Evolutionary conservation across 1,284 basidiomycete genomes (phyloP).

Genomic region (Cryptococcus amylolentus): DNA sequence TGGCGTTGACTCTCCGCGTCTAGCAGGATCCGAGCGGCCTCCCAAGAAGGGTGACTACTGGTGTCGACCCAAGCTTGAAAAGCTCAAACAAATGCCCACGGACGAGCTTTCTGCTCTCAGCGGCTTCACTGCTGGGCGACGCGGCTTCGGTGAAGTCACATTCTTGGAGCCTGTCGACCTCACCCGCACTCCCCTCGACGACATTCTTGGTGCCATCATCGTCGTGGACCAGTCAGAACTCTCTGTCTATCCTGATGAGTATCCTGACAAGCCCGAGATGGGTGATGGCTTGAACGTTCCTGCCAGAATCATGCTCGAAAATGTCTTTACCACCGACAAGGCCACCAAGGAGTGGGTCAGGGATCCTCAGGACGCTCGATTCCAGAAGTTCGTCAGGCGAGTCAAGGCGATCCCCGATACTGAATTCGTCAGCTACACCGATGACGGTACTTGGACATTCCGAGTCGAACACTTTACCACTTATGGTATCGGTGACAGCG

Average conservation of each 20-base stretch:
- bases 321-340: slow-evolving; percentile 88
- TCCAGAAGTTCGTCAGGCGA: slow-evolving; percentile 74
- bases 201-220: slow-evolving; percentile 81
- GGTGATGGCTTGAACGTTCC: slow-evolving; percentile 87
- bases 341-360: slow-evolving; percentile 86
- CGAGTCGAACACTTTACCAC: slow-evolving; percentile 79
- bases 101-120: slow-evolving; percentile 65
- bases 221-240: slow-evolving; percentile 89
- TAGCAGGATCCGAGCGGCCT: slow-evolving; percentile 40
- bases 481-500: slow-evolving; percentile 47
- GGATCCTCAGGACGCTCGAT: slow-evolving; percentile 69
- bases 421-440: slow-evolving; percentile 73
- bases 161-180: slow-evolving; percentile 92
- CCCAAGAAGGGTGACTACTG: slow-evolving; percentile 85
- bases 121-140: slow-evolving; percentile 80
- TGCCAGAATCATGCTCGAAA: slow-evolving; percentile 72
- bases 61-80: slow-evolving; percentile 70
- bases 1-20: slow-evolving; percentile 26
- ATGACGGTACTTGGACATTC: slow-evolving; percentile 88
- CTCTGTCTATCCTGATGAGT: slow-evolving; percentile 86
- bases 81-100: slow-evolving; percentile 61
- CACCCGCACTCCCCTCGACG: slow-evolving; percentile 73
- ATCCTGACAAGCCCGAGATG: slow-evolving; percentile 70
- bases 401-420: slow-evolving; percentile 82
- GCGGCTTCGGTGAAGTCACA: slow-evolving; percentile 83